Base-by-base conservation (phyloP, 2,329 filamentous ascomycete genomes). In the Paracoccidioides brasiliensis region DNA sequence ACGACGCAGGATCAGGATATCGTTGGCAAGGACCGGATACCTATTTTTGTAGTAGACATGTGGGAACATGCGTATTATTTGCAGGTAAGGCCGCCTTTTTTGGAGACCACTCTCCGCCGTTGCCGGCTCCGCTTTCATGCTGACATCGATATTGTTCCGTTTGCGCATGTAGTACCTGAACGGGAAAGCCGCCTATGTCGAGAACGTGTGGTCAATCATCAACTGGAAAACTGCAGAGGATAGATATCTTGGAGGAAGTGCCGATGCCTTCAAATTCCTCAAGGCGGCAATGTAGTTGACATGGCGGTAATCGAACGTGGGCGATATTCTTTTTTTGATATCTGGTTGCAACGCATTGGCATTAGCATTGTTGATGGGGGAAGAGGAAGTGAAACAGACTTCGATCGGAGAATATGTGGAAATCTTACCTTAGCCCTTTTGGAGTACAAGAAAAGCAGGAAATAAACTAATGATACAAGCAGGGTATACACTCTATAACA, bases 31-130 rank as follows among this genome's bases (percentile, higher is more conserved):
- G 85, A 84, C 66, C 32, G 37, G 33, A 79, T 84, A 60, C 89
- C 90, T 6, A 74, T 95, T 32, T 75, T 96, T 53, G 88, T 88
- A 0, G 77, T 95, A 2, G 89, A 95, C 68, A 91, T 94, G 81
- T 94, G 88, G 89, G 89, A 95, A 74, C 89, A 95, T 74, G 89
- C 89, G 0, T 95, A 94, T 68, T 95, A 95, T 67, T 73, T 94
- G 15, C 88, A 88, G 77, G 82, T 84, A 58, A 61, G 73, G 9
- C 40, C 38, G 14, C 28, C 22, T 2, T 41, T 52, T 46, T 15
- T n/a, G 3, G 14, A 30, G 6, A 8, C 9, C 52, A 37, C 41
- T 56, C 12, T 28, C 35, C 32, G 2, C 35, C 5, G n/a, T 51
- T 22, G 10, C 45, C 0, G n/a, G 2, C 52, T 30, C 4, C 7